A percentile compares a stretch with the other conserved stretches of the same genome.
phyloP scores from a whole-genome alignment of 2,329 filamentous ascomycete species.

The Emmonsia crescens region DNA sequence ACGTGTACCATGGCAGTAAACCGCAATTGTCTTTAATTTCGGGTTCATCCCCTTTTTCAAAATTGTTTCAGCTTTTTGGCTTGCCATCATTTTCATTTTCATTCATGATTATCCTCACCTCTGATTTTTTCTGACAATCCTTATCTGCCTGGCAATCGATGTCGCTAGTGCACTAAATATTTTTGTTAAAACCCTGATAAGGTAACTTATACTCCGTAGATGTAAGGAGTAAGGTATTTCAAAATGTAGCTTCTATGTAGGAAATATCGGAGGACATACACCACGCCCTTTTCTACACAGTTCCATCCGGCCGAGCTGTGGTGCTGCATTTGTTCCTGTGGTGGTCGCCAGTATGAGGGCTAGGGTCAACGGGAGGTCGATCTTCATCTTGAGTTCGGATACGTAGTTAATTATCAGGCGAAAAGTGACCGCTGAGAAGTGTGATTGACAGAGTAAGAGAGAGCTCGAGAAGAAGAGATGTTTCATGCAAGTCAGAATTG shows the following conservation, averaged over 20 bases:
- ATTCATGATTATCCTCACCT: neutral
- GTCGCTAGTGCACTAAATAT: neutral
- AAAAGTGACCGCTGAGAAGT: neutral
- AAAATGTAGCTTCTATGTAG: neutral
- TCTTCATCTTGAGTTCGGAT: neutral
- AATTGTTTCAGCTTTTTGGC: neutral
- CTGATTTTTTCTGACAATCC: neutral
- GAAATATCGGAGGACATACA: neutral
- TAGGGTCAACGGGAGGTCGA: neutral
- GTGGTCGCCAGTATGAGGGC: neutral
- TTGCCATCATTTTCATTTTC: neutral
- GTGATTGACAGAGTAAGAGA: neutral
- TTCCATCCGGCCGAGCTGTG: neutral
- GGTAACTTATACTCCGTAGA: too few species aligned
- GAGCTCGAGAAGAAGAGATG: neutral
- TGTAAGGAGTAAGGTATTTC: neutral
- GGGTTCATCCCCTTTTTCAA: neutral
- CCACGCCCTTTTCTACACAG: neutral
- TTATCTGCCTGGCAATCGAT: neutral
- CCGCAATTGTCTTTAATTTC: neutral
- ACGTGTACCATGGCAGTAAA: neutral
- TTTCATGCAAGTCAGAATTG: neutral
- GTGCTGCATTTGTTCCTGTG: neutral
- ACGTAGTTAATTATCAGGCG: neutral
- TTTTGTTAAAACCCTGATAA: neutral